These are phyloP conservation scores for Talaromyces sp. DNA, from an alignment of 2,329 filamentous ascomycete genomes.

Conservation along the genomic window DNA sequence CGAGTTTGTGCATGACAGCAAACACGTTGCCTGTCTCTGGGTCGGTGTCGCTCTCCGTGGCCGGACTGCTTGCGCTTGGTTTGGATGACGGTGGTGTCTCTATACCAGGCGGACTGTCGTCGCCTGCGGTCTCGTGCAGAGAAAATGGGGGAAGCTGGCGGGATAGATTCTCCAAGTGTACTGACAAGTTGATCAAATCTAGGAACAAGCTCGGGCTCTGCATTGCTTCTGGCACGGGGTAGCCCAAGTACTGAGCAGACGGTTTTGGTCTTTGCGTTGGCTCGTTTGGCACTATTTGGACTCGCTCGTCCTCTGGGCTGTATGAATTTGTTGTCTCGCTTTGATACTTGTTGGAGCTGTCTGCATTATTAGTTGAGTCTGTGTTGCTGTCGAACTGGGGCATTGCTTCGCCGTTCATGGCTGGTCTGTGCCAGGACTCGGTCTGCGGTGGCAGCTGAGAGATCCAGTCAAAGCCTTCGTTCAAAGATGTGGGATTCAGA, in stretches of 20 bases:
- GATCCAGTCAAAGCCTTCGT: neutral
- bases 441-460: neutral
- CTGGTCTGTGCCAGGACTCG: neutral
- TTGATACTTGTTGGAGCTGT: neutral
- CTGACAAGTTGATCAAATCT: constrained; percentile 2
- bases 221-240: neutral
- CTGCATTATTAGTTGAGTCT: neutral
- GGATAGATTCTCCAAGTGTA: constrained; percentile 2
- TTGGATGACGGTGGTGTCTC: neutral
- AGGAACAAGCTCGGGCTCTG: constrained; percentile 7
- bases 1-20: constrained; percentile 3
- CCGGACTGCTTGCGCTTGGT: neutral
- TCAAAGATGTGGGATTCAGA: neutral
- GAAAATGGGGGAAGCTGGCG: neutral
- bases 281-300: constrained; percentile 4
- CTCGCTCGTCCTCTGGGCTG: neutral
- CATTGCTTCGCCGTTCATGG: neutral
- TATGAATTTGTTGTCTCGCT: neutral
- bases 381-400: neutral
- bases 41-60: neutral
- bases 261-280: constrained; percentile 2
- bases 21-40: constrained; percentile 3
- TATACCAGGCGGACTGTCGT: neutral
- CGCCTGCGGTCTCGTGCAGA: neutral
- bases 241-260: constrained; percentile 2